Percentiles rank a stretch among this genome's conserved stretches.
Evolutionary conservation across 139 green algal genomes (phyloP).

Genomic region (Chlorella sorokiniana): DNA sequence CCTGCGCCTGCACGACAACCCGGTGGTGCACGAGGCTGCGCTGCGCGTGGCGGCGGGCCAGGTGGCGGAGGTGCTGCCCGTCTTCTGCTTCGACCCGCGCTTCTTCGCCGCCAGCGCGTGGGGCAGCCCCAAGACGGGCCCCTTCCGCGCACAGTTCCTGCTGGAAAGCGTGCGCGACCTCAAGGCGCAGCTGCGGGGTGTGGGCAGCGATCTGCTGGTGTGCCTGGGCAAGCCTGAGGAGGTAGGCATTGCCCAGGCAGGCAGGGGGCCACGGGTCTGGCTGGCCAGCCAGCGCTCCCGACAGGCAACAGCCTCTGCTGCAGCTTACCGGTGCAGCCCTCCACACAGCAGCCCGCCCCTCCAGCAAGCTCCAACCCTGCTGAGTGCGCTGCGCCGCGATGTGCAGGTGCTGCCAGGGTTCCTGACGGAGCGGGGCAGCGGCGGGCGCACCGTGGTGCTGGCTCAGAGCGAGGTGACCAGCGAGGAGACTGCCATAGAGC

Average conservation of each 20-base stretch:
- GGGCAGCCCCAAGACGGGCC: slow-evolving; percentile 72
- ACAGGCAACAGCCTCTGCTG: background rate
- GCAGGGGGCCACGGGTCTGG: background rate
- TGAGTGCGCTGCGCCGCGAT: background rate
- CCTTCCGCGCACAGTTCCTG: slow-evolving; percentile 79
- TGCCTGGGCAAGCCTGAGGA: slow-evolving; percentile 80
- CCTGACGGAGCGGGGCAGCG: slow-evolving; percentile 4
- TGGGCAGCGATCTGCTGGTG: slow-evolving; percentile 83
- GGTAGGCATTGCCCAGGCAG: background rate
- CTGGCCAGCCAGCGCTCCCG: background rate
- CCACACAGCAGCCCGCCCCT: background rate
- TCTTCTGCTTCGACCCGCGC: slow-evolving; percentile 93
- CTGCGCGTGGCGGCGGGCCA: slow-evolving; percentile 52
- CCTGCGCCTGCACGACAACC: slow-evolving; percentile 84
- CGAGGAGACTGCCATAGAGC: slow-evolving; percentile 78
- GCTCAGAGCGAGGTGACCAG: slow-evolving; percentile 74
- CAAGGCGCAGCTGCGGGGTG: slow-evolving; percentile 49
- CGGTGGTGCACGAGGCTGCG: slow-evolving; percentile 68
- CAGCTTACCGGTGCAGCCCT: too few relatives aligned
- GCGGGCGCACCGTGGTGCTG: slow-evolving; percentile 58
- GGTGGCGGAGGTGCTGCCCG: slow-evolving; percentile 78
- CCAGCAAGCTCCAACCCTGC: background rate
- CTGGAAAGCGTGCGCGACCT: slow-evolving; percentile 86
- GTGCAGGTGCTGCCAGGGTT: slow-evolving; percentile 21
- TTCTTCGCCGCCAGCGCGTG: slow-evolving; percentile 60